These are phyloP conservation scores for Beauveria rudraprayagi DNA, from an alignment of 2,329 filamentous ascomycete genomes.

Conservation along the genomic window DNA sequence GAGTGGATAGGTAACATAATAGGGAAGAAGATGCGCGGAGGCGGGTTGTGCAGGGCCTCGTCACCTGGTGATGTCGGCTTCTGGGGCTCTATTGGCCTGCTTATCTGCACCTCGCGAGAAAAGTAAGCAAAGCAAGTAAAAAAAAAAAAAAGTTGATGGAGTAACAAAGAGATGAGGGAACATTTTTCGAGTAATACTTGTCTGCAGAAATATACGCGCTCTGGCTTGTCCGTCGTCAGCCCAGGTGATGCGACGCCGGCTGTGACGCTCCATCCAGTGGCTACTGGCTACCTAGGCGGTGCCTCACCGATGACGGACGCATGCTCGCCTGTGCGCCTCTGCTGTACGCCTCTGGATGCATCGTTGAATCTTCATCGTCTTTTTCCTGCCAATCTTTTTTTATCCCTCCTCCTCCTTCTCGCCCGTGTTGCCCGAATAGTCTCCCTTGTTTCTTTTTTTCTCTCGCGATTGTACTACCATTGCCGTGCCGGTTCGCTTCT, in stretches of 20 bases:
- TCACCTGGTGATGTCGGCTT: neutral
- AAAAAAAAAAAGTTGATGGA: neutral
- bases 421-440: neutral
- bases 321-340: neutral
- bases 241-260: neutral
- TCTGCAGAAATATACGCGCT: neutral
- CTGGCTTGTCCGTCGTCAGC: neutral
- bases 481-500: neutral
- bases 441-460: neutral
- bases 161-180: neutral
- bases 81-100: neutral
- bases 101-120: neutral
- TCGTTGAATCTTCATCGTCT: neutral
- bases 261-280: neutral
- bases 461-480: neutral
- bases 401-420: neutral
- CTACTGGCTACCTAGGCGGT: neutral
- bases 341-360: neutral
- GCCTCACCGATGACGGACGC: constrained; percentile 3
- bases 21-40: neutral
- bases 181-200: neutral
- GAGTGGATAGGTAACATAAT: neutral
- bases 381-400: too few relatives aligned
- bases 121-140: neutral
- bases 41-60: neutral